These are phyloP conservation scores for Cymbopogon flexuosus DNA, from an alignment of 202 grass and related monocot species.

Conservation along the genomic window DNA sequence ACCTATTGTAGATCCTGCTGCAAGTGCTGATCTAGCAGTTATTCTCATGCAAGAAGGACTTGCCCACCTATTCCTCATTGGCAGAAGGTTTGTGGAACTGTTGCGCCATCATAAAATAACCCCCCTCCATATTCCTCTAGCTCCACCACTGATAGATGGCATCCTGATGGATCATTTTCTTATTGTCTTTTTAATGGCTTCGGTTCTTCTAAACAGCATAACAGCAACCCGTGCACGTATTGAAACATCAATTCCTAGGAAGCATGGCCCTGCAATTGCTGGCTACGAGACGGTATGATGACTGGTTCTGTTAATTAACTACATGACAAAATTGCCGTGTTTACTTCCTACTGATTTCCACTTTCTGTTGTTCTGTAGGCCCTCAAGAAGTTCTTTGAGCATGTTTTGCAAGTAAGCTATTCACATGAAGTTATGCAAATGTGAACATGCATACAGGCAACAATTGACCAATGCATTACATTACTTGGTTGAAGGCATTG, in stretches of 20 bases:
- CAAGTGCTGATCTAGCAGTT: conserved; percentile 96
- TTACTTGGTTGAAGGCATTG: conserved; percentile 55
- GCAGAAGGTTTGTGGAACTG: conserved; percentile 55
- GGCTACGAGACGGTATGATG: conserved; percentile 77
- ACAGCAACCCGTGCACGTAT: conserved; percentile 74
- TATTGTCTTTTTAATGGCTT: conserved; percentile 12
- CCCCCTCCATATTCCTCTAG: too few relatives aligned
- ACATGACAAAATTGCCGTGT: not conserved
- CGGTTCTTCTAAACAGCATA: conserved; percentile 57
- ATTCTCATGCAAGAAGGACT: conserved; percentile 99
- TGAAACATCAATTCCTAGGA: conserved; percentile 89
- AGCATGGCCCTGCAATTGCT: conserved; percentile 93
- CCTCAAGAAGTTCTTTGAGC: conserved; percentile 92
- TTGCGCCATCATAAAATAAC: not conserved
- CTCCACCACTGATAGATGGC: too few relatives aligned
- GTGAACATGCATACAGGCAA: not conserved
- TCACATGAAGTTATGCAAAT: conserved; percentile 23
- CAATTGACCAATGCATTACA: conserved; percentile 24
- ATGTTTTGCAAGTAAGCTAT: conserved; percentile 79
- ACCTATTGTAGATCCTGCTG: conserved; percentile 69
- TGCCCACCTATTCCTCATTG: conserved; percentile 79
- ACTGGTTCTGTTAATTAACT: conserved; percentile 17
- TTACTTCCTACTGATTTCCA: conserved; percentile 32
- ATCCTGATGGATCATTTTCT: not conserved
- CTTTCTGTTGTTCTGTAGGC: conserved; percentile 57